These are phyloP conservation scores for Helminthosporium solani DNA, from an alignment of 2,329 filamentous ascomycete species.

Conservation along the genomic window DNA sequence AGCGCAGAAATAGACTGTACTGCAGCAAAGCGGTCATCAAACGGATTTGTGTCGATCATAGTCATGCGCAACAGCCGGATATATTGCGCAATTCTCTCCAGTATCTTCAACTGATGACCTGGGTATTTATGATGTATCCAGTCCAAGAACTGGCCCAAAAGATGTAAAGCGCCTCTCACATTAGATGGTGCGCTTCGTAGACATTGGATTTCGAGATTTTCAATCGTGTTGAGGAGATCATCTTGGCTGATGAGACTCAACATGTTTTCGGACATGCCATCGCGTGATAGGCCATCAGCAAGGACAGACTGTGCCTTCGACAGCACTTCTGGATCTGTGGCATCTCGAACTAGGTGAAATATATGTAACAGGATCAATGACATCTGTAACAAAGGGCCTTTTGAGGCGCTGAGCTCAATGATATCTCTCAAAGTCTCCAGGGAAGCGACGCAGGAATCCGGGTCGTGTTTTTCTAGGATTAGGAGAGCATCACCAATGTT, in stretches of 20 bases:
- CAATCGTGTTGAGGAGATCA: slow-evolving; percentile 18
- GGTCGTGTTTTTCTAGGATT: slow-evolving; percentile 22
- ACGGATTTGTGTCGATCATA: slow-evolving; percentile 48
- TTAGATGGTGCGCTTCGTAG: slow-evolving; percentile 31
- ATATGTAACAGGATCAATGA: slow-evolving; percentile 24
- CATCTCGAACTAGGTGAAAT: slow-evolving; percentile 18
- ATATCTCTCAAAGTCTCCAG: slow-evolving; percentile 26
- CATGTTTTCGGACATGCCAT: slow-evolving; percentile 10
- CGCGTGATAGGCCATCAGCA: slow-evolving; percentile 18
- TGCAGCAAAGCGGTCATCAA: slow-evolving; percentile 65
- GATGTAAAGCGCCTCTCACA: slow-evolving; percentile 31
- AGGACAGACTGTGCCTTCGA: slow-evolving; percentile 32
- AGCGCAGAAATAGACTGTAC: slow-evolving; percentile 56
- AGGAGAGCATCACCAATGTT: slow-evolving; percentile 25
- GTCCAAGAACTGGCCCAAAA: slow-evolving; percentile 37
- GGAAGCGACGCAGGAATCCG: slow-evolving; percentile 28
- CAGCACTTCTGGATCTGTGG: slow-evolving; percentile 29
- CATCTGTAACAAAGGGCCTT: slow-evolving; percentile 15
- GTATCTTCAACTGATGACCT: slow-evolving; percentile 3
- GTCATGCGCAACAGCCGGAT: slow-evolving; percentile 33
- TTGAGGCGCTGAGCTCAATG: slow-evolving; percentile 9
- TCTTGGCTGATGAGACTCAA: slow-evolving; percentile 16
- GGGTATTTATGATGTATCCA: slow-evolving; percentile 16
- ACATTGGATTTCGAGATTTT: slow-evolving; percentile 30
- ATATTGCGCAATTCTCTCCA: slow-evolving; percentile 22